Conservation (phyloP, 768 basidiomycete genomes). For the Lentinus tigrinus region DNA sequence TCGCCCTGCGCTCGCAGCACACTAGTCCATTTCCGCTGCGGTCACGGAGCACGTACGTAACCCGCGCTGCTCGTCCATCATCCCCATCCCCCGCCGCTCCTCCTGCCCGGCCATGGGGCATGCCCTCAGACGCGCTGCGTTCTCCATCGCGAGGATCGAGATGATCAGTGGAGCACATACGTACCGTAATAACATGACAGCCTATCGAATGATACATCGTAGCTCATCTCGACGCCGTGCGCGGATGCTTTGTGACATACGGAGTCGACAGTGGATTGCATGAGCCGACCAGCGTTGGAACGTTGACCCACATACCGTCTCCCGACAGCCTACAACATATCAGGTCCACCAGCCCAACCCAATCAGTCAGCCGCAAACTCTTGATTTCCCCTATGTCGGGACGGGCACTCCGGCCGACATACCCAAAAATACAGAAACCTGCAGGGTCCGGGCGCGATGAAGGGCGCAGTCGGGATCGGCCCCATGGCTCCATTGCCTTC, state of each 20-base stretch:
- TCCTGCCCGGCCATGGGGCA: neutral
- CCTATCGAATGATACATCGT: neutral
- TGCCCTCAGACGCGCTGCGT: neutral
- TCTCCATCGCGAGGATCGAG: neutral
- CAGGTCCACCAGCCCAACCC: neutral
- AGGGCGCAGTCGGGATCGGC: no score
- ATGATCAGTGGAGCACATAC: neutral
- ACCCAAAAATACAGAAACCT: no score
- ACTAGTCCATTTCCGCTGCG: neutral
- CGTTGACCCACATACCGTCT: no score
- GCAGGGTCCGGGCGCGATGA: no score
- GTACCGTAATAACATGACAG: neutral
- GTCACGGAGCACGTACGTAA: constrained; percentile 10
- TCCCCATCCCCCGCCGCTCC: neutral
- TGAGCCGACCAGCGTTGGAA: no score
- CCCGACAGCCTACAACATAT: no score
- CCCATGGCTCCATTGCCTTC: no score
- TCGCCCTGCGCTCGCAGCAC: neutral
- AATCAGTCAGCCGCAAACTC: neutral
- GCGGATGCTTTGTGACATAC: neutral
- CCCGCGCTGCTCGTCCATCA: neutral
- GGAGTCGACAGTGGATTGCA: neutral
- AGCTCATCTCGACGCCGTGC: neutral
- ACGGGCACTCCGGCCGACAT: no score
- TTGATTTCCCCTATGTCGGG: no score